Evolutionary conservation across 2,329 filamentous ascomycete genomes (phyloP).

Genomic region (Fusarium equiseti): DNA sequence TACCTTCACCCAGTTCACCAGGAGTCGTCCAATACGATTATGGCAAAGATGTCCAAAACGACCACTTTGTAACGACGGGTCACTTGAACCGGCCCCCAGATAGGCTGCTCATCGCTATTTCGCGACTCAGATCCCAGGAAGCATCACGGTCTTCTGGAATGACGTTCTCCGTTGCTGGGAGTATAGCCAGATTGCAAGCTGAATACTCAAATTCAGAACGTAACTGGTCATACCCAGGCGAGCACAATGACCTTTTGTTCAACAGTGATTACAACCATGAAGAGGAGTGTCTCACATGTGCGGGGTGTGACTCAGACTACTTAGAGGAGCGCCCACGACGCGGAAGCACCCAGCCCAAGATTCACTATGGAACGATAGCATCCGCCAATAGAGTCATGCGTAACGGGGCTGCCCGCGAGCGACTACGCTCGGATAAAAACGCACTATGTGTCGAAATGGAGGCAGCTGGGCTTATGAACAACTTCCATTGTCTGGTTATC

Average conservation of each 20-base stretch:
- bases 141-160: neutral
- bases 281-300: neutral
- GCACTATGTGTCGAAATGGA: neutral
- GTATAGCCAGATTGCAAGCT: neutral
- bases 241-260: neutral
- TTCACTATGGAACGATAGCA: neutral
- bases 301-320: neutral
- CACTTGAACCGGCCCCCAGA: neutral
- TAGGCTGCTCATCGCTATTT: neutral
- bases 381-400: neutral
- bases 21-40: conserved; percentile 2
- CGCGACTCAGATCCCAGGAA: neutral
- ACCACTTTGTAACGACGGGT: neutral
- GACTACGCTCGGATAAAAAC: neutral
- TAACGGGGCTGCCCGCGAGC: neutral
- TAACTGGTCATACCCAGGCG: neutral
- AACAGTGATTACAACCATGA: neutral
- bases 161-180: neutral
- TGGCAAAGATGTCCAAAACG: neutral
- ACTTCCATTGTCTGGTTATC: neutral
- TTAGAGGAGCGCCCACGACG: neutral
- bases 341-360: neutral
- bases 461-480: conserved; percentile 1
- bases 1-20: neutral
- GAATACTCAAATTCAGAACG: neutral